Evolutionary conservation across 192 early-diverging fungal genomes (phyloP), one percentile per base, ranked within the genome.

Genomic region (Lobulomyces angularis): DNA sequence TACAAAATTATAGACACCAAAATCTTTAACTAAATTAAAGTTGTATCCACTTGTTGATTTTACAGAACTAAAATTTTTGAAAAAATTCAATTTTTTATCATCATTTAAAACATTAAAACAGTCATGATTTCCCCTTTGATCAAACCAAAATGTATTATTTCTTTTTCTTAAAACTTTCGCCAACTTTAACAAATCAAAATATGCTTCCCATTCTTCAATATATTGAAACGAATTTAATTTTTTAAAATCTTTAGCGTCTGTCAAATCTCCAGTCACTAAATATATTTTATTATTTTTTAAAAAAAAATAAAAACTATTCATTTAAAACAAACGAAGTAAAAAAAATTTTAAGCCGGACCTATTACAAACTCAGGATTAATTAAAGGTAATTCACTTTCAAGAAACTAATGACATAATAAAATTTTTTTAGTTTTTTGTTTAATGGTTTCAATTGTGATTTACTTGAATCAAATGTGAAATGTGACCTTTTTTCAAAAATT

Each of bases 91-190:
- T n/a, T n/a, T n/a, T n/a, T n/a, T n/a, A n/a, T n/a, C n/a, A n/a
- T n/a, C n/a, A n/a, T 52, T 50, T 12, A 71, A 69, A 2, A 90
- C 66, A 44, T 89, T 73, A 55, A 88, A 94, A 48, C 87, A 90
- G 43, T 94, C 90, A 59, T 94, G 90, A 51, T 94, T 92, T 2
- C 90, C 90, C n/a, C 90, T 67, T 45, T 84, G 65, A 58, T 94
- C 90, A 50, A 76, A 81, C 65, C 78, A 88, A 27, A 81, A 86
- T 5, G 56, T 49, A 11, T 69, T 71, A 50, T 63, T 56, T 34
- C 74, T 57, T 17, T 68, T 60, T 0, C 26, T 29, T 25, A 62
- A 45, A 0, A 82, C 54, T 3, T 57, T 53, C 8, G 74, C 53
- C 14, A 53, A 51, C 3, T 79, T 59, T 8, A 94, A 56, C 1